Evolutionary conservation across 1,139 yeast genomes (phyloP), one percentile per base, ranked within the genome.

Genomic region (Taphrina sp.): DNA sequence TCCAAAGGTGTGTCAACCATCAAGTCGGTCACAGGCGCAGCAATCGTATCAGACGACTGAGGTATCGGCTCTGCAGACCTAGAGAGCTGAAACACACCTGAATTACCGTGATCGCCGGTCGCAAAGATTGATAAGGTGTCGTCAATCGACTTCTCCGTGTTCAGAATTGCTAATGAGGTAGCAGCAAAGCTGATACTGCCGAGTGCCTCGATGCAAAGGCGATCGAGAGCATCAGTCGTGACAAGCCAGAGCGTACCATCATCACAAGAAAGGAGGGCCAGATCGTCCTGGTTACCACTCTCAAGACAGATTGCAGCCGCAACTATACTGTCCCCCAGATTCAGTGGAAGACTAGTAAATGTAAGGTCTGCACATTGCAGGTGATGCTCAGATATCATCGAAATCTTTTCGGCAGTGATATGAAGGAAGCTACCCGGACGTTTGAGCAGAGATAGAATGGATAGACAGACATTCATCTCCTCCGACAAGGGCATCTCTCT

Each of bases 351-450:
- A n/a, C n/a, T n/a, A n/a, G n/a, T n/a, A 22, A 43, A 43, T n/a
- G 2, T 29, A n/a, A 43, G n/a, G 31, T 43, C 47, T 12, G 38
- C 47, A 12, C 37, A 43, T 2, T 43, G 47, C 17, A 43, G 29
- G 17, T 43, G 47, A 20, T 43, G 38, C 2, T 29, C 29, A 8
- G 47, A 43, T 2, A 43, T 33, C 8, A 43, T n/a, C 19, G 47
- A 29, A 19, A 43, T 7, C 3, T 17, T 14, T 2, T 8, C 20
- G 2, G 47, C 1, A 19, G 47, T 31, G 29, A 43, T 16, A 28
- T 43, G 47, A 26, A 43, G 34, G 29, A 43, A 43, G 14, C 19
- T 29, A 5, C 47, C 47, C 8, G 28, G 47, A 2, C 47, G 47
- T 29, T 33, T 29, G 3, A 5, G 19, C 5, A 43, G 38, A 2